These are phyloP conservation scores for Begonia peltatifolia DNA, from an alignment of 306 rosid genomes.

Conservation along the genomic window DNA sequence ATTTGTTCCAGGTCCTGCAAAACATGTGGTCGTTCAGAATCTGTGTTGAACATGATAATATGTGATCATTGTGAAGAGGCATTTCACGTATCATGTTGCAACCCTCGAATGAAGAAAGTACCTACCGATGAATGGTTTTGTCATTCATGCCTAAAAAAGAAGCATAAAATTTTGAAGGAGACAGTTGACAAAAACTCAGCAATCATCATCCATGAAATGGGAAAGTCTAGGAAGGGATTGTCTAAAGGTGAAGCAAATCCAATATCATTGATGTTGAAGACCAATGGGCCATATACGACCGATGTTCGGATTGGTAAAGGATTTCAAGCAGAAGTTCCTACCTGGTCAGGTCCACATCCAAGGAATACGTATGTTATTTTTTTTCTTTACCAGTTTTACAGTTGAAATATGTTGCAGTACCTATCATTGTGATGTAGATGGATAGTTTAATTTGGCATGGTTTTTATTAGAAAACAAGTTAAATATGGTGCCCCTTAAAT, in stretches of 20 bases:
- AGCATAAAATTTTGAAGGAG: conserved; percentile 41
- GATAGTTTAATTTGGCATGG: background rate
- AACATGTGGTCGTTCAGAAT: conserved; percentile 43
- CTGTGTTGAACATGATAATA: conserved; percentile 47
- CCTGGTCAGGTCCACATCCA: conserved; percentile 50
- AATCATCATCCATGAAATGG: conserved; percentile 25
- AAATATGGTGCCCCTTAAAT: too few species aligned
- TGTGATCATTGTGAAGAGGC: conserved; percentile 90
- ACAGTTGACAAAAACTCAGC: conserved; percentile 22
- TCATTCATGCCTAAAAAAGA: conserved; percentile 51
- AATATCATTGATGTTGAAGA: conserved; percentile 43
- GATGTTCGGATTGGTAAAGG: conserved; percentile 81
- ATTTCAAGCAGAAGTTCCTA: conserved; percentile 79
- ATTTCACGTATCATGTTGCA: conserved; percentile 62
- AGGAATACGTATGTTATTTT: conserved; percentile 29
- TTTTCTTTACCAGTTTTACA: conserved; percentile 11
- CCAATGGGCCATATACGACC: conserved; percentile 34
- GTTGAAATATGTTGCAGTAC: conserved; percentile 2
- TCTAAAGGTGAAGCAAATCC: conserved; percentile 39
- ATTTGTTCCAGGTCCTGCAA: conserved; percentile 45
- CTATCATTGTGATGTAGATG: background rate
- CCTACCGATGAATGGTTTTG: conserved; percentile 89
- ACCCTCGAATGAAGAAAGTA: conserved; percentile 38
- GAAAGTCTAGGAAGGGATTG: conserved; percentile 24
- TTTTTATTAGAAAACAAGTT: too few species aligned